A percentile compares a stretch with the other conserved stretches of the same genome.
phyloP scores from a whole-genome alignment of 371 early-diverging fungal species.

The Funneliformis caledonium region DNA sequence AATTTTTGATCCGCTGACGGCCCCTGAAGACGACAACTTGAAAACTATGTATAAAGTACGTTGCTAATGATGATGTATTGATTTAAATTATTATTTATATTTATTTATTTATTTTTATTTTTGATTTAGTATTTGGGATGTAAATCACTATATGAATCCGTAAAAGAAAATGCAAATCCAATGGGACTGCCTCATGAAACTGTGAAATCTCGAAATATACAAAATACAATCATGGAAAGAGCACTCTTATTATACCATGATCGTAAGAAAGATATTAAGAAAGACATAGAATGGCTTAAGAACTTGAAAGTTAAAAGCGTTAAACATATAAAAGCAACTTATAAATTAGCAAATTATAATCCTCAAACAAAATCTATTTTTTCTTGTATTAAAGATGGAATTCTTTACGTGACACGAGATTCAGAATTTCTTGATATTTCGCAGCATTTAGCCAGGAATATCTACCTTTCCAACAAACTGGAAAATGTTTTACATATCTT shows the following conservation, averaged over 20 bases:
- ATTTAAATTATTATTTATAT: neutral
- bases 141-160: neutral
- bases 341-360: neutral
- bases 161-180: neutral
- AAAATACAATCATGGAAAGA: constrained; percentile 73
- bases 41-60: constrained; percentile 64
- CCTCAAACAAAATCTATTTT: neutral
- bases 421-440: constrained; percentile 86
- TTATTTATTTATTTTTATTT: neutral
- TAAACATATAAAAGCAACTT: neutral
- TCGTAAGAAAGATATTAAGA: constrained; percentile 50
- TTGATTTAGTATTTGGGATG: constrained; percentile 1
- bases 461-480: constrained; percentile 65
- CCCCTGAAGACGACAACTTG: constrained; percentile 66
- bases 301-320: neutral
- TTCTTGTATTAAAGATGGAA: constrained; percentile 44
- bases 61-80: too few species aligned
- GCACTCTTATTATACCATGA: constrained; percentile 79
- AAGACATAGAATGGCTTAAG: constrained; percentile 34
- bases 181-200: constrained; percentile 49
- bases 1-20: constrained; percentile 76
- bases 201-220: constrained; percentile 56
- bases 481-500: constrained; percentile 67
- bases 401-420: constrained; percentile 67
- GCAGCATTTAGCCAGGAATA: constrained; percentile 54